Evolutionary conservation across 78 protist genomes (phyloP).

Genomic region (Isochrysis galbana): DNA sequence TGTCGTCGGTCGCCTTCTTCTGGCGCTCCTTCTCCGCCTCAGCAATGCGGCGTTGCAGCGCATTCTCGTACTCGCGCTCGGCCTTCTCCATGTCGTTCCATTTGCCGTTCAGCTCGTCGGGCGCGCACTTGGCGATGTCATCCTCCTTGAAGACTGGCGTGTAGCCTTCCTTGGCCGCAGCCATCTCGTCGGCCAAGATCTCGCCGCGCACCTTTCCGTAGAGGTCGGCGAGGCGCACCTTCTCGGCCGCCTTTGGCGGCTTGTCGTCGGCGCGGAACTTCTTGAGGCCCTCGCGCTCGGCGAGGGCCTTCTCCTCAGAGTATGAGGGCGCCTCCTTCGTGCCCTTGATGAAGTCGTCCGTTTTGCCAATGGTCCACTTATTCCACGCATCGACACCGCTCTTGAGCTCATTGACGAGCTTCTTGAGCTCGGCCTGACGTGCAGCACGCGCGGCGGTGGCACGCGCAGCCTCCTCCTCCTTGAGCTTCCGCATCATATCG

Average conservation of each 20-base stretch:
- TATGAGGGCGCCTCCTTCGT: neutral
- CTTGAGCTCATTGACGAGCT: neutral
- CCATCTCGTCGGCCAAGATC: neutral
- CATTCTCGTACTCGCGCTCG: neutral
- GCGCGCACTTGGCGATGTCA: neutral
- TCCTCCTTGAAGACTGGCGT: neutral
- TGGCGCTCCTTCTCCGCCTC: neutral
- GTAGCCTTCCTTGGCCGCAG: neutral
- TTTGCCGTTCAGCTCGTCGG: neutral
- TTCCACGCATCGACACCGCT: neutral
- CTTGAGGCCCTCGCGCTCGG: neutral
- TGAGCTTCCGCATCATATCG: neutral
- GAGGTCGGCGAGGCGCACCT: neutral
- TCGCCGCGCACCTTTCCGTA: neutral
- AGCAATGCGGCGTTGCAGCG: neutral
- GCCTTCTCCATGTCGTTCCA: neutral
- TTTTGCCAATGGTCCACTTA: neutral
- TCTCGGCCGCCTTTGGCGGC: conserved; percentile 1
- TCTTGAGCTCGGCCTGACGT: neutral
- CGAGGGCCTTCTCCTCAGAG: neutral
- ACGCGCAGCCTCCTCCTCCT: neutral
- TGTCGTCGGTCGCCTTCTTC: neutral
- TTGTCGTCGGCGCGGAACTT: neutral
- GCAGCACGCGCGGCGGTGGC: neutral
- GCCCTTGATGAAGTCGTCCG: neutral